phyloP scores from a whole-genome alignment of 2,329 filamentous ascomycete species.

The Aspergillus calidoustus region DNA sequence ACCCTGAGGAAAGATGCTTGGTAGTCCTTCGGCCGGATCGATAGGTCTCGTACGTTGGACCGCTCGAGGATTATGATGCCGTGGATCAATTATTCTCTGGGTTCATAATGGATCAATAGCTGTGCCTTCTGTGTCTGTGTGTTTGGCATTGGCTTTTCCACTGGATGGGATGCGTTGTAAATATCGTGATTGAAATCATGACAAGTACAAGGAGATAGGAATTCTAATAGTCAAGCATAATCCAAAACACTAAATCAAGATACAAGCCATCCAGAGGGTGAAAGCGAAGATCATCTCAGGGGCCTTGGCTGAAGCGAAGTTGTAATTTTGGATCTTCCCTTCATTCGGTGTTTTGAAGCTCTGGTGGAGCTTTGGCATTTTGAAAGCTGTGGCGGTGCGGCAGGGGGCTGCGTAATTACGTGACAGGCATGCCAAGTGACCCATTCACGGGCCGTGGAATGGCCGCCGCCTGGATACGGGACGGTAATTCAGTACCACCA shows the following conservation, averaged over 20 bases:
- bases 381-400: constrained; percentile 26
- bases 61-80: constrained; percentile 18
- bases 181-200: background rate
- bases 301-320: constrained; percentile 10
- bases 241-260: background rate
- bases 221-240: background rate
- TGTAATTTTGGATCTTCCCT: constrained; percentile 13
- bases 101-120: background rate
- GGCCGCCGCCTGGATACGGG: constrained; percentile 3
- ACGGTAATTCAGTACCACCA: background rate
- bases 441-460: background rate
- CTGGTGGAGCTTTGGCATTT: constrained; percentile 23
- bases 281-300: constrained; percentile 23
- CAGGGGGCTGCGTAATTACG: constrained; percentile 13
- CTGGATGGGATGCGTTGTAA: background rate
- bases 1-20: constrained; percentile 11
- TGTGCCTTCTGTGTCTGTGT: background rate
- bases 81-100: constrained; percentile 14
- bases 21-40: constrained; percentile 19
- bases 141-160: background rate
- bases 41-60: constrained; percentile 17
- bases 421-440: background rate
- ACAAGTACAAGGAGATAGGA: background rate
- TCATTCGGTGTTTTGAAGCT: constrained; percentile 21
- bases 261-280: background rate